Evolutionary conservation across 2,329 filamentous ascomycete genomes (phyloP), one percentile per base, ranked within the genome.

Genomic region (Aspergillus ruber): DNA sequence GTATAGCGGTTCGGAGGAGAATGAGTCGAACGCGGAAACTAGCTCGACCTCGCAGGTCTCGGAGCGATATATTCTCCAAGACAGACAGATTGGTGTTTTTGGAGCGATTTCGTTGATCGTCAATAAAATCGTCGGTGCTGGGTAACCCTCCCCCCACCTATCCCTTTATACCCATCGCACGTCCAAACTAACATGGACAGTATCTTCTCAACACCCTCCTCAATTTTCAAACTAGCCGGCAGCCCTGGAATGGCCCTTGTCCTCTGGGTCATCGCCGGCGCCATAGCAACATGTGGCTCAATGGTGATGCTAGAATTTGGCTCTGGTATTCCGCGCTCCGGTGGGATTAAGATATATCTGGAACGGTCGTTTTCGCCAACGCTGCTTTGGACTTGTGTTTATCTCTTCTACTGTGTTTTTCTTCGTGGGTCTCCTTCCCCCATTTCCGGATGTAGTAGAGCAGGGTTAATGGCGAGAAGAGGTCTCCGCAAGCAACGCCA

Each of bases 181-280:
- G n/a, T n/a, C n/a, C n/a, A n/a, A n/a, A n/a, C n/a, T n/a, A n/a
- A n/a, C n/a, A n/a, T n/a, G n/a, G n/a, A n/a, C n/a, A 57, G 56
- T 29, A 58, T 59, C 5, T 82, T 80, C 56, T 78, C 78, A 0
- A 78, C 79, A 1, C 79, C 79, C 1, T 75, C 75, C 2, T 76
- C 77, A n/a, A 77, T 82, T 42, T 78, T 79, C 49, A 69, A 71
- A 6, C 73, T 75, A 1, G 74, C 77, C 1, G 78, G 78, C 0
- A 79, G 73, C 6, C 78, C 81, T 3, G 79, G 79, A 2, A 71
- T 79, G 40, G 69, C 73, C 6, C 62, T 82, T 12, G 66, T 78
- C 41, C 62, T 82, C 17, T 82, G 79, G 79, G 69, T 79, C 1
- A 62, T 80, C 8, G 78, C 76, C 27, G 67, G 65, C 21, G 50